Base-by-base conservation (phyloP, 2,329 filamentous ascomycete species). In the Camillea tinctor region DNA sequence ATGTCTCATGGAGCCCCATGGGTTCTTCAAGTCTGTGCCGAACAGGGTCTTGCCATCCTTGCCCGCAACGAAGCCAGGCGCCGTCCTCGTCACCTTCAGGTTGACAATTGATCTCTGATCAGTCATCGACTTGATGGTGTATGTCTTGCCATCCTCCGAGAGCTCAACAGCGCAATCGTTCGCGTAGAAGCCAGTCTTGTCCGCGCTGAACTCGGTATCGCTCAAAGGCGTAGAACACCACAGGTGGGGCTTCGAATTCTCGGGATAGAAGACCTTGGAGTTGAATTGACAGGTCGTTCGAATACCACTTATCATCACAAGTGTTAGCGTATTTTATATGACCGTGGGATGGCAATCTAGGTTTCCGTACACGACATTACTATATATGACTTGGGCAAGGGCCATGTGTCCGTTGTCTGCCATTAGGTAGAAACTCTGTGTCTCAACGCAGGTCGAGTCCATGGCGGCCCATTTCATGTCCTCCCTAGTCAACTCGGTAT, bases 371-470 rank as follows among this genome's bases (percentile, higher is more conserved):
- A 87, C 90, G 75, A 99, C 91, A 78, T 97, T 97, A 81, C 91
- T 98, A 83, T 98, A 97, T 75, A 99, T 97, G 77, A 98, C 84
- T 82, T 99, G 95, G 62, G 86, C 87, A 76, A 97, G 85, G 56
- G 84, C 91, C 65, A 93, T 76, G 64, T 88, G 83, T 55, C 95
- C 95, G 61, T 81, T 86, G 64, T 97, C 91, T 58, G 89, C 82
- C 77, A 88, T 88, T 72, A 97, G 79, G 80, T 99, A 99, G 80
- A 97, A 99, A 64, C 85, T 93, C 80, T 97, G 90, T 26, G 92
- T 97, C 83, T 99, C 95, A 69, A 98, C 95, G 72, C 85, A 90
- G 65, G 95, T 98, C 71, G 88, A 89, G 67, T 92, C 89, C 81
- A 93, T 84, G 23, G 84, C 86, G 70, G 81, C 79, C 95, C 95